Evolutionary conservation across 2,329 filamentous ascomycete species (phyloP), one percentile per base, ranked within the genome.

Genomic region (Penicillium sp.): DNA sequence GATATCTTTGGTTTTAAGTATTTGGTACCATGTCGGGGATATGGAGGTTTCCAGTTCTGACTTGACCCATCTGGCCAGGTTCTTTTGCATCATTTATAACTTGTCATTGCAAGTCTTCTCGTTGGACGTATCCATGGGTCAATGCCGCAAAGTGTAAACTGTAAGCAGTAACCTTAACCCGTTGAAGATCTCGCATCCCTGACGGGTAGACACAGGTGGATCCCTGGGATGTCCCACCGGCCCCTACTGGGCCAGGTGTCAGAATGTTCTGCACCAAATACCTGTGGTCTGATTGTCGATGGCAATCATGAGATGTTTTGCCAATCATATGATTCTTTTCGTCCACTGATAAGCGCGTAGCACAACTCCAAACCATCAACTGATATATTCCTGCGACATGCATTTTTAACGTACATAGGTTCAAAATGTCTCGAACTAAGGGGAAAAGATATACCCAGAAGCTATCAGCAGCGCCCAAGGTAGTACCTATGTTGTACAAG

Each of bases 1-100:
- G 47, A 55, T 23, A 23, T 46, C 19, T 51, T 51, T 45, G 52
- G 18, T 50, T 36, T 44, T 30, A 23, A 3, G 23, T 34, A 30
- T 39, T 10, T 16, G 4, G 14, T 34, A 49, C 3, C 5, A 26
- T 35, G n/a, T 14, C 10, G 8, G 2, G 36, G 45, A 38, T 11
- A 30, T 13, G 16, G 2, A 13, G 11, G 10, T 34, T 8, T 19
- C 16, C 7, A 18, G 3, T 4, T 29, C 4, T 34, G 32, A 14
- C 11, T 3, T 10, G 3, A 14, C 13, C 13, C 11, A 13, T 34
- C 9, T n/a, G n/a, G 8, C 19, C 23, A 27, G 26, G 13, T 7
- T 26, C 27, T 49, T 26, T 13, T 14, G 32, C 9, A 30, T 29
- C 29, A 27, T 29, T 39, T 18, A 47, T 30, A 2, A 29, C 16